phyloP scores from a whole-genome alignment of 345 rosid genomes.

The Noccaea caerulescens region DNA sequence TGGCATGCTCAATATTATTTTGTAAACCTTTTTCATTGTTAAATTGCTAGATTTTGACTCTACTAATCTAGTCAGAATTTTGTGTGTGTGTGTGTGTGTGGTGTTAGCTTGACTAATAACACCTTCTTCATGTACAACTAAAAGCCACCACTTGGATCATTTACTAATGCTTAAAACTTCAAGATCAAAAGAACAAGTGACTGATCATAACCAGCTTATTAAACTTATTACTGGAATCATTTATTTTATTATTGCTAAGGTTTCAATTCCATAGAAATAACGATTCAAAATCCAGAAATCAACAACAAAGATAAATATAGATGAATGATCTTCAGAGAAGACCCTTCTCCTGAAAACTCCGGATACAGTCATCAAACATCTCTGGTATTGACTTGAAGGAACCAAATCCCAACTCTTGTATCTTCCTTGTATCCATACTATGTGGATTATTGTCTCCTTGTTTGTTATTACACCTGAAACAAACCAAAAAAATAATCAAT shows the following conservation, averaged over 20 bases:
- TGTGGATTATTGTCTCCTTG: conserved; percentile 73
- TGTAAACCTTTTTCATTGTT: neutral
- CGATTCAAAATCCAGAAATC: neutral
- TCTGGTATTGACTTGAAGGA: conserved; percentile 61
- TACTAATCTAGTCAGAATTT: too few species aligned
- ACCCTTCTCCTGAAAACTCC: conserved; percentile 73
- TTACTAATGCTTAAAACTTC: neutral
- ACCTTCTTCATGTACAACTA: neutral
- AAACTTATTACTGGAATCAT: neutral
- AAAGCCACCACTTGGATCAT: conserved; percentile 5
- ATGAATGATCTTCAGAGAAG: conserved; percentile 50
- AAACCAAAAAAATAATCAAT: neutral
- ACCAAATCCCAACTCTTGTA: conserved; percentile 59
- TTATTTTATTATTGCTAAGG: too few species aligned
- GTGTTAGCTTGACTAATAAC: neutral
- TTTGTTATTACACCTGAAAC: conserved; percentile 59
- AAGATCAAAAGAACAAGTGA: conserved; percentile 7
- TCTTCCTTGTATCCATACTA: conserved; percentile 75
- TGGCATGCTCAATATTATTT: neutral
- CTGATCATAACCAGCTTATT: conserved; percentile 7
- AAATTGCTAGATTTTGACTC: neutral
- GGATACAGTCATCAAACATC: conserved; percentile 88
- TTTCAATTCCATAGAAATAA: neutral
- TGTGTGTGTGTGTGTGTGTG: too few species aligned
- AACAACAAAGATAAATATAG: conserved; percentile 9